These are phyloP conservation scores for Cladophialophora carrionii DNA, from an alignment of 2,329 filamentous ascomycete genomes.

Conservation along the genomic window DNA sequence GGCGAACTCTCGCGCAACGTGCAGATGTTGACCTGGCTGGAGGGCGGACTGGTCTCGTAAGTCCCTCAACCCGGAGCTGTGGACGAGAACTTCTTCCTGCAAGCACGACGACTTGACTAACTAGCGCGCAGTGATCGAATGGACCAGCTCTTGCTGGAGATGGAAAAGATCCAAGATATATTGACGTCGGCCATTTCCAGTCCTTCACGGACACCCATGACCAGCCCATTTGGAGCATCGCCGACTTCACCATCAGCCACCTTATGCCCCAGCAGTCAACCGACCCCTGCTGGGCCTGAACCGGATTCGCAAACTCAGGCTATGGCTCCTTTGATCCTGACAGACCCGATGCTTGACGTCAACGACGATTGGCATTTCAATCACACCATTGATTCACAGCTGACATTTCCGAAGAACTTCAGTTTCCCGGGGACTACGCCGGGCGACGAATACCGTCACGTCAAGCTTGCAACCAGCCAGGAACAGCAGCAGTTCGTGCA, in stretches of 20 bases:
- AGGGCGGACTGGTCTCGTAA: constrained; percentile 15
- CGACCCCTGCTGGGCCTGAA: constrained; percentile 2
- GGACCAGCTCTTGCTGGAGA: constrained; percentile 8
- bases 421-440: constrained; percentile 17
- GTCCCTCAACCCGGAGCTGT: background rate
- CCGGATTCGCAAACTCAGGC: constrained; percentile 8
- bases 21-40: constrained; percentile 18
- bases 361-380: constrained; percentile 9
- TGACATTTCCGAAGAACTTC: constrained; percentile 12
- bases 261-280: background rate
- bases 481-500: constrained; percentile 19
- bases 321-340: constrained; percentile 5
- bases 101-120: background rate
- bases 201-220: constrained; percentile 11
- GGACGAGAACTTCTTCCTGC: background rate
- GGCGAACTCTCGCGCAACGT: constrained; percentile 16
- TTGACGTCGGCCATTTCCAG: constrained; percentile 15
- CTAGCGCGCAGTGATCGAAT: constrained; percentile 11
- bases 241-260: constrained; percentile 10
- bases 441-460: constrained; percentile 23
- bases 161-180: constrained; percentile 16
- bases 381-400: constrained; percentile 9
- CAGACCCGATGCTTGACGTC: constrained; percentile 14
- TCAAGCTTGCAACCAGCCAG: constrained; percentile 16
- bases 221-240: constrained; percentile 12